phyloP scores from a whole-genome alignment of 805 yeast genomes.

The Pichia eremophila region DNA sequence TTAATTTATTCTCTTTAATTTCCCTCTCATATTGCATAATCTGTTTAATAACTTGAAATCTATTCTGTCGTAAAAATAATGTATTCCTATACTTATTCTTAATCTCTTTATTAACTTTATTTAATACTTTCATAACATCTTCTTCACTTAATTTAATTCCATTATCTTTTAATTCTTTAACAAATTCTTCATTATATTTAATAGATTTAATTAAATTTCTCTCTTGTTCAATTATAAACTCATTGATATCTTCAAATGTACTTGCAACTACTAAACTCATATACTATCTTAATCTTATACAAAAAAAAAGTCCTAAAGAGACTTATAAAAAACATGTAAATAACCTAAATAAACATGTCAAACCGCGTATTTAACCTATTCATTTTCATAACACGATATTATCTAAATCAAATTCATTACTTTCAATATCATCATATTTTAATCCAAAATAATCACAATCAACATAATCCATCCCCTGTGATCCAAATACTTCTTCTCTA shows the following conservation, averaged over 20 bases:
- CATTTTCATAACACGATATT: too few relatives aligned
- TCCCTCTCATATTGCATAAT: constrained; percentile 19
- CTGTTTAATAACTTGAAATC: constrained; percentile 23
- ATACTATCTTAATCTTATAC: neutral
- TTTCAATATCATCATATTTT: constrained; percentile 1
- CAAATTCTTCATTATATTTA: constrained; percentile 8
- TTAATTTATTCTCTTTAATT: constrained; percentile 8
- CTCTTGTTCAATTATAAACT: constrained; percentile 19
- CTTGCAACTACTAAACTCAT: constrained; percentile 7
- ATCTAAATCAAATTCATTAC: constrained; percentile 6
- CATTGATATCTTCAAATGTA: constrained; percentile 19
- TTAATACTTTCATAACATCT: constrained; percentile 2
- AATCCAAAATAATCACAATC: constrained; percentile 7
- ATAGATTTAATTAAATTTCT: constrained; percentile 14
- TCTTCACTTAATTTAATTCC: constrained; percentile 6
- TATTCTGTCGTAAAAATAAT: constrained; percentile 24
- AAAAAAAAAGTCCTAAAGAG: neutral
- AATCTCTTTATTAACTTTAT: constrained; percentile 2
- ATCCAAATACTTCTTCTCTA: neutral
- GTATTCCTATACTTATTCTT: constrained; percentile 12
- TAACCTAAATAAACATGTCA: neutral
- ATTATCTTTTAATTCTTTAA: constrained; percentile 6
- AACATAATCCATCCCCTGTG: neutral
- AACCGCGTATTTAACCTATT: neutral
- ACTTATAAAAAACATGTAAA: neutral